Percentiles rank a stretch among this genome's conserved stretches.
Conservation (phyloP, 2,329 filamentous ascomycete species). For the Trematosphaeria pertusa region DNA sequence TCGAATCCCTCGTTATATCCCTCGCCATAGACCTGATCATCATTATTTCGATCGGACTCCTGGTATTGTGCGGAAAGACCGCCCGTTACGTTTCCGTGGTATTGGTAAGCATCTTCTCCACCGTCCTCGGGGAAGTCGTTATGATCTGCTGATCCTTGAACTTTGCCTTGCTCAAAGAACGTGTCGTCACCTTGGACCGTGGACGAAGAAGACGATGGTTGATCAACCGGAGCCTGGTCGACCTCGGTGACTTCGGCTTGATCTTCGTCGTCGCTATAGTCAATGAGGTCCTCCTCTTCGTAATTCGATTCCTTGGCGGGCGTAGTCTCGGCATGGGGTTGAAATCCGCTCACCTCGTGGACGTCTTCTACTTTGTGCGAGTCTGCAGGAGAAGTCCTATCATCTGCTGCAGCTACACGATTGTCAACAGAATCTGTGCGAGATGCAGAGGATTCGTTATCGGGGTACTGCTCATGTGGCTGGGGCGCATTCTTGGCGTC, state of each 20-base stretch:
- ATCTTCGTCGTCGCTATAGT: slow-evolving; percentile 60
- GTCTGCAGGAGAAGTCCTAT: too few species aligned
- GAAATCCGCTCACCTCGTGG: too few species aligned
- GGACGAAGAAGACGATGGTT: slow-evolving; percentile 36
- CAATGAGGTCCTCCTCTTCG: slow-evolving; percentile 53
- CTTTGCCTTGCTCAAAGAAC: slow-evolving; percentile 17
- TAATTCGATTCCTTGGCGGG: slow-evolving; percentile 19
- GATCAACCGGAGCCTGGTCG: slow-evolving; percentile 16
- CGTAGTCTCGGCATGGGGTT: too few species aligned
- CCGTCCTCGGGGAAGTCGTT: slow-evolving; percentile 7
- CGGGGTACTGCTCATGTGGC: neutral
- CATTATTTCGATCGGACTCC: slow-evolving; percentile 1
- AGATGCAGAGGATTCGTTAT: neutral
- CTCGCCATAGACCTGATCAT: slow-evolving; percentile 12
- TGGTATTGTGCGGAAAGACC: slow-evolving; percentile 5
- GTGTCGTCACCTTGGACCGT: slow-evolving; percentile 44
- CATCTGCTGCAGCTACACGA: too few species aligned
- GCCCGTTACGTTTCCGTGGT: slow-evolving; percentile 8
- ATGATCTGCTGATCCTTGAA: slow-evolving; percentile 6
- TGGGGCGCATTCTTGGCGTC: too few species aligned
- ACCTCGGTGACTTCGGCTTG: slow-evolving; percentile 16
- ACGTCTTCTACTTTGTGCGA: too few species aligned
- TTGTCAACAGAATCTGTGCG: neutral
- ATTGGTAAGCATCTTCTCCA: slow-evolving; percentile 7
- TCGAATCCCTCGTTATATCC: slow-evolving; percentile 27